Evolutionary conservation across 129 eudicot genomes (phyloP), one percentile per base, ranked within the genome.

Genomic region (Pittosporum tobira): DNA sequence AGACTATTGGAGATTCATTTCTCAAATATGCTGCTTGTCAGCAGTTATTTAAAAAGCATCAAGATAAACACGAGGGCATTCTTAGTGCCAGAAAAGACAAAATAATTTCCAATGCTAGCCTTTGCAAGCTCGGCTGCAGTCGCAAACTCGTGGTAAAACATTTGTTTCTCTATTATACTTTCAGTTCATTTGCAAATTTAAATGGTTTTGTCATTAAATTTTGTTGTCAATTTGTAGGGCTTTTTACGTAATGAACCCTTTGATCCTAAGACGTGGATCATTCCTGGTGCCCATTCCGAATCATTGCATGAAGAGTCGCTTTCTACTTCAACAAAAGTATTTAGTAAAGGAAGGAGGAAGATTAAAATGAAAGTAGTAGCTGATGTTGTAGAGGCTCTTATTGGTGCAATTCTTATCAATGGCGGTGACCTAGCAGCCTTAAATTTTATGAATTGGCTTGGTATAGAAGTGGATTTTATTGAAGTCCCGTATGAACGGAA

Each of bases 1-100:
- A 86, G 81, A 81, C 96, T 56, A 77, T 91, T 43, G 98, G 98
- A 3, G 98, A 91, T 60, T 91, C 98, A 0, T 91, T 86, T 72
- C 63, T 91, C 0, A 91, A 91, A 51, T 91, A 91, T 53, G 87
- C 90, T 70, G 79, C 82, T 11, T 68, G 79, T 57, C 95, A 86
- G 44, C 96, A 86, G 15, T 52, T 91, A 25, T 91, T 86, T 31
- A 80, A 71, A 54, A 67, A 40, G 5, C 40, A 68, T 51, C 85
- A 76, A 70, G 57, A 60, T 64, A 73, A 79, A 44, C 98, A 86
- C 14, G 96, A 86, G 63, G 98, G 98, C 16, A 71, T 86, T 40
- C 76, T 91, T 23, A 86, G 79, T 44, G 19, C 75, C 4, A 76
- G 53, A 54, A 78, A 80, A 49, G 57, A 76, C 20, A 75, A 40